Evolutionary conservation across 768 basidiomycete species (phyloP), one percentile per base, ranked within the genome.

Genomic region (Hirschioporus abietinus): DNA sequence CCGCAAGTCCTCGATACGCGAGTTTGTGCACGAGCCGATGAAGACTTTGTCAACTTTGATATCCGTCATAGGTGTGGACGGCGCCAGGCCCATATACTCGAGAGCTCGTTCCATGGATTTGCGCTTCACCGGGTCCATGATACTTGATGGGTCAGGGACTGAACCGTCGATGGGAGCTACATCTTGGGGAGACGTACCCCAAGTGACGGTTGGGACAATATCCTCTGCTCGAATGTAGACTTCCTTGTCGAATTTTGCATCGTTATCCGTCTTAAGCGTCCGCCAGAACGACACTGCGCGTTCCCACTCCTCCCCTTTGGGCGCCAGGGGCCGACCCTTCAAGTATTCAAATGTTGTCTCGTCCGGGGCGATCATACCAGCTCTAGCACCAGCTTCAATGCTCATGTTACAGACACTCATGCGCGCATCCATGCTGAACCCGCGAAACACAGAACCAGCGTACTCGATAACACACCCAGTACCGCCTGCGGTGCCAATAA

Each of bases 381-480:
- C 94, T 72, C 94, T 86, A 71, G 94, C 94, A 72, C 94, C 94
- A 66, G 89, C 94, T 76, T 96, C 94, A 73, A 96, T 95, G 67
- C 93, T 95, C 94, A 96, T 95, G 79, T 96, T 96, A 79, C 93
- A 95, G 68, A 88, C 88, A 72, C 89, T 91, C 91, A 91, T 93
- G 63, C 93, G 87, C 52, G 91, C 92, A 76, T 96, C 94, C 91
- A 95, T 93, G 72, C 88, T 89, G 73, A 94, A 88, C 23, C 80
- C 83, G 66, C 91, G 88, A 78, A 94, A 91, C 65, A 93, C 90
- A 8, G 89, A 91, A 20, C 94, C 94, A 66, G 92, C 87, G 73
- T 91, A 96, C 78, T 96, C 94, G 74, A 96, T 94, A 67, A 95
- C 93, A 71, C 83, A 85, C n/a, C 93, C 94, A 27, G 90, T 96